Base-by-base conservation (phyloP, 176 grass and related monocot species). In the Oryza australiensis region DNA sequence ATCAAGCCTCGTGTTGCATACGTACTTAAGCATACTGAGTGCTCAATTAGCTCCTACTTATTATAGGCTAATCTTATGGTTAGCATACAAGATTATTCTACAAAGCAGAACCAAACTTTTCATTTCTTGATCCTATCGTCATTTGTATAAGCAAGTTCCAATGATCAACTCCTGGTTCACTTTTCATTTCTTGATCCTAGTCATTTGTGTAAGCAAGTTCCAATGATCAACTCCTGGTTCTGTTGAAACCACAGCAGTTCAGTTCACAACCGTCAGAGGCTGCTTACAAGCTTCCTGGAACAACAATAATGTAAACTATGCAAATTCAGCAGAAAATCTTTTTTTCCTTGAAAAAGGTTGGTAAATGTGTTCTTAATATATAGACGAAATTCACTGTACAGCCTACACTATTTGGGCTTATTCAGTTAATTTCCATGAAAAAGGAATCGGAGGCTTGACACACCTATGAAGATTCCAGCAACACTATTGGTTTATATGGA, bases 61-160 rank as follows among this genome's bases (percentile, higher is more conserved):
- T 46, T 82, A 63, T 70, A 9, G n/a, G 65, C 2, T 77, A 63
- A 70, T 28, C 55, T 48, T 81, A 3, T 69, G 30, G 11, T 82
- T 76, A 38, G 4, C 64, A 37, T 23, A 53, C 29, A 70, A 1
- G 34, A 63, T 76, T 76, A 82, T 62, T 16, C 41, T 5, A 66
- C 13, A 35, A 32, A 72, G 18, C 20, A 57, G 24, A 65, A 15
- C 27, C 13, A 49, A 49, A 1, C 53, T 64, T 16, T 33, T n/a
- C 51, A 22, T 22, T 55, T 55, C 51, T 83, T 66, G 71, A 10
- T 33, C 35, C n/a, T 68, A 73, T 4, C 7, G 18, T 42, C 62
- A 53, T 73, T 53, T 35, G 55, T 53, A 65, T 38, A 63, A 72
- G 55, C 8, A 70, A 26, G 6, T 63, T 55, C 20, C 6, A 55